phyloP scores from a whole-genome alignment of 805 yeast genomes.

The Pichia paraexigua region DNA sequence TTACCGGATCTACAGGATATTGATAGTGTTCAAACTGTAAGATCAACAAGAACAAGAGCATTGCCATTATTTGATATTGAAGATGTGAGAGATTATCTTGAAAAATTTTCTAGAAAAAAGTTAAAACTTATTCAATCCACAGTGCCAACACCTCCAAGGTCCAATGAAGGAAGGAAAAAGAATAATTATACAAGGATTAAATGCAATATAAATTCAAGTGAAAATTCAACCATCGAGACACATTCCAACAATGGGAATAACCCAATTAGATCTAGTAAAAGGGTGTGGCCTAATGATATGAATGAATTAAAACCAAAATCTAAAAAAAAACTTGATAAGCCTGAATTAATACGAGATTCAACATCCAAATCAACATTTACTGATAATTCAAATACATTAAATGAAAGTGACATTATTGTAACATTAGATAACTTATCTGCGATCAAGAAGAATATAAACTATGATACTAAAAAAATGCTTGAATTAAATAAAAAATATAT shows the following conservation, averaged over 20 bases:
- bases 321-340: background rate
- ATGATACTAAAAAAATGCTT: slow-evolving; percentile 1
- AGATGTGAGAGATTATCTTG: background rate
- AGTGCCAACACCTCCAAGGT: background rate
- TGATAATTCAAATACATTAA: background rate
- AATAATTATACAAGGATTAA: background rate
- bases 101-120: background rate
- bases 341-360: background rate
- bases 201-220: background rate
- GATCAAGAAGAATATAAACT: slow-evolving; percentile 1
- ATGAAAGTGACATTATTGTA: slow-evolving; percentile 2
- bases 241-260: background rate
- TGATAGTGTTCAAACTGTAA: background rate
- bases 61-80: slow-evolving; percentile 6
- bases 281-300: background rate
- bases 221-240: background rate
- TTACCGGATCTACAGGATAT: background rate
- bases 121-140: background rate
- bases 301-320: background rate
- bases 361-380: background rate
- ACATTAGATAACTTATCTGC: slow-evolving; percentile 1
- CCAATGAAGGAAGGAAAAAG: background rate
- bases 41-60: slow-evolving; percentile 2
- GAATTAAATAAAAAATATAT: background rate
- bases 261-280: background rate